Evolutionary conservation across 345 rosid species (phyloP), one percentile per base, ranked within the genome.

Genomic region (Euphorbia tirucalli): DNA sequence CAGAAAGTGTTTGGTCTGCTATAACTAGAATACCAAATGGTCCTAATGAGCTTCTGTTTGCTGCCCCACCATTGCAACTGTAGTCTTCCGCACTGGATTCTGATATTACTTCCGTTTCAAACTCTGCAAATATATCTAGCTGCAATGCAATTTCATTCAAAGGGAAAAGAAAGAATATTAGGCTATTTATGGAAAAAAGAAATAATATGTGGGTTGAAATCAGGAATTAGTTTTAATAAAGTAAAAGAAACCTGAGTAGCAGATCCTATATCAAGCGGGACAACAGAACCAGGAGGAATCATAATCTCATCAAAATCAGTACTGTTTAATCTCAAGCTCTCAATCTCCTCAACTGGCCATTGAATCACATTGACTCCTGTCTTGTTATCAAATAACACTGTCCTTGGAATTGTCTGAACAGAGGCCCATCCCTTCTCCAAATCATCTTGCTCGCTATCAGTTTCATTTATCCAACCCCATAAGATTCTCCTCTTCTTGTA

Each of bases 391-490:
- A 73, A 87, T 15, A 84, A 56, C 39, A 93, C 89, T 0, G 79
- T 82, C 83, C 97, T 85, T 49, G 98, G 98, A 60, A 93, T 82
- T 0, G 92, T 83, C 97, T 93, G 97, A 71, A 95, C 72, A 2
- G 97, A 92, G 35, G 99, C 91, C 99, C 99, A 95, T 0, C 99
- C 99, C 72, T 95, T 95, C 28, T 73, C 63, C 54, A 95, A 75
- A 75, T 95, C 91, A 80, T 85, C 87, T 25, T 43, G 50, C 67
- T 83, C 94, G 0, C 92, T 83, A 31, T 95, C 99, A 31, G 97
- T 90, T 76, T 95, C 99, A 70, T 92, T 90, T 48, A 89, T 88
- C 99, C 99, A 92, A 49, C 99, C 91, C 99, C 97, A 95, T 28
- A 90, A 65, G 43, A 95, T 79, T 72, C 99, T 88, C 66, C 99